Evolutionary conservation across 2,329 filamentous ascomycete species (phyloP).

Genomic region (Sphaerulina vaccinii): DNA sequence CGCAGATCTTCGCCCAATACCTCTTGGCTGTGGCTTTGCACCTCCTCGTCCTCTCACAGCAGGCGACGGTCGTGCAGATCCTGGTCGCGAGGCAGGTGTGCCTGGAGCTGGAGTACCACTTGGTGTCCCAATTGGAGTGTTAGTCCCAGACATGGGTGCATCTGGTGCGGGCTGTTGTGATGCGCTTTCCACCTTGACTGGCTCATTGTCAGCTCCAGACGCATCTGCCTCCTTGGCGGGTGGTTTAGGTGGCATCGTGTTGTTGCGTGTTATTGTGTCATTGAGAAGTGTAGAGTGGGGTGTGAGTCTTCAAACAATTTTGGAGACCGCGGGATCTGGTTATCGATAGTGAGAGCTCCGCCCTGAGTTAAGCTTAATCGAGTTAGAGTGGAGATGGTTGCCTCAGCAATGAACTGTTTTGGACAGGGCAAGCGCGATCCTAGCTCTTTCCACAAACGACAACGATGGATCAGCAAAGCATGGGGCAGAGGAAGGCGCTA

Average conservation of each 20-base stretch:
- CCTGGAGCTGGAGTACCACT: constrained; percentile 15
- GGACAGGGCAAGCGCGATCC: constrained; percentile 2
- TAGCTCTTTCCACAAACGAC: not conserved
- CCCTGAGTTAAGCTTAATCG: not conserved
- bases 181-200: constrained; percentile 2
- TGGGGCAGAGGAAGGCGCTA: constrained; percentile 8
- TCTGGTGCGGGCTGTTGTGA: not conserved
- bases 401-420: not conserved
- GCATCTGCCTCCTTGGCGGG: constrained; percentile 1
- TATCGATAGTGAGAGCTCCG: not conserved
- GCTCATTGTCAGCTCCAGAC: not conserved
- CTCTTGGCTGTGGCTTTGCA: constrained; percentile 40
- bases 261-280: constrained; percentile 1
- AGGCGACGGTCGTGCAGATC: constrained; percentile 19
- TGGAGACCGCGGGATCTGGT: not conserved
- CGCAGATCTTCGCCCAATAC: constrained; percentile 46
- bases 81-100: constrained; percentile 10
- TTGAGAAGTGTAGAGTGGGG: not conserved
- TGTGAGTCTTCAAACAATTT: too few species aligned
- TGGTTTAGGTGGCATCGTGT: constrained; percentile 13
- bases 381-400: not conserved
- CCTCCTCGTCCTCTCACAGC: constrained; percentile 20
- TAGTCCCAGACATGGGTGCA: constrained; percentile 7
- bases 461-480: constrained; percentile 2
- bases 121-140: constrained; percentile 13